Percentiles rank a stretch among this genome's conserved stretches.
phyloP scores from a whole-genome alignment of 495 filamentous ascomycete genomes.

The Aspergillus homomorphus region DNA sequence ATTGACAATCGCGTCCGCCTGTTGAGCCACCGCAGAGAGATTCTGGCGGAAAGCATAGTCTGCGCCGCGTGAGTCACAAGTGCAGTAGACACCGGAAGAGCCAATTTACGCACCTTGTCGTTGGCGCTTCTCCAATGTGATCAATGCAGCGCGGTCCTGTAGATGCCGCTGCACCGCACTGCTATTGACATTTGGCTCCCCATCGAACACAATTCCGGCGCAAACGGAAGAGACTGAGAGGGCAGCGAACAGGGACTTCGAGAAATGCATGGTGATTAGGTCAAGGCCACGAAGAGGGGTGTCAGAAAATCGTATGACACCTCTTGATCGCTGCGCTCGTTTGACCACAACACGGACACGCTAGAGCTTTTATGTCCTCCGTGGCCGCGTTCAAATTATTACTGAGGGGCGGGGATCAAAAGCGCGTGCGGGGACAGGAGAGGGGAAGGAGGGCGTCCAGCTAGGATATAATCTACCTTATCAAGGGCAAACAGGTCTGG shows the following conservation, averaged over 20 bases:
- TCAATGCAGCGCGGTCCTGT: neutral
- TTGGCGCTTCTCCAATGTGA: conserved; percentile 15
- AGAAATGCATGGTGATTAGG: neutral
- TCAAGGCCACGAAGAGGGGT: too few relatives aligned
- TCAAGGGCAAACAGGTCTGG: neutral
- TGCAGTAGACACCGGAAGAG: neutral
- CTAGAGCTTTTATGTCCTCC: neutral
- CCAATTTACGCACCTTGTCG: conserved; percentile 12
- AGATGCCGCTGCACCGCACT: neutral
- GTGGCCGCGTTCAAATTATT: neutral
- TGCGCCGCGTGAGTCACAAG: neutral
- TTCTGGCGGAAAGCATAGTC: conserved; percentile 15
- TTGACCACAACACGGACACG: neutral
- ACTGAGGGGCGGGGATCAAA: neutral
- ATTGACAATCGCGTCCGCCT: conserved; percentile 16
- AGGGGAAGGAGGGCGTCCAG: too few relatives aligned
- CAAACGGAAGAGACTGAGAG: neutral
- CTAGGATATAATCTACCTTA: neutral
- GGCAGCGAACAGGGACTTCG: neutral
- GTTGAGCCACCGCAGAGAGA: conserved; percentile 10
- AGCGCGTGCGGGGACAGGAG: neutral
- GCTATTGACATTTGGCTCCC: neutral
- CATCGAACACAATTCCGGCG: neutral
- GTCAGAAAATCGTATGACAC: neutral
- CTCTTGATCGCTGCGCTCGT: neutral